phyloP scores from a whole-genome alignment of 2,329 filamentous ascomycete species.

The Beauveria caledonica region DNA sequence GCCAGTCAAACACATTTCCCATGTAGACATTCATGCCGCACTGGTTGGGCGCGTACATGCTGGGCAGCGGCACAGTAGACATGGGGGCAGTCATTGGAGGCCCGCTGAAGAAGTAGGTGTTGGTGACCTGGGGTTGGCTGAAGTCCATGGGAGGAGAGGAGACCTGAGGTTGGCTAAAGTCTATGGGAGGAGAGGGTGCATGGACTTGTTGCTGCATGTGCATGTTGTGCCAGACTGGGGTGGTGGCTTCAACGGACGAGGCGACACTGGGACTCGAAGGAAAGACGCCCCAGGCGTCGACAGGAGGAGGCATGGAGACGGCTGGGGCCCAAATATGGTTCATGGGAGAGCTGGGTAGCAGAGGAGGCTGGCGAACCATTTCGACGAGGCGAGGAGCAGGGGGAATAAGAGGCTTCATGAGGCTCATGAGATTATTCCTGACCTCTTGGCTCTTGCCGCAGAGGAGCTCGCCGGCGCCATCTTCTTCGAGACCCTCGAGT shows the following conservation, averaged over 20 bases:
- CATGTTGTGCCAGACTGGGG: constrained; percentile 73
- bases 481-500: constrained; percentile 92
- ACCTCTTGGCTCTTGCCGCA: constrained; percentile 89
- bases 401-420: constrained; percentile 82
- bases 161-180: constrained; percentile 52
- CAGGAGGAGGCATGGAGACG: constrained; percentile 56
- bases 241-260: constrained; percentile 61
- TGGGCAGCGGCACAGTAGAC: constrained; percentile 71
- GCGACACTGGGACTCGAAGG: constrained; percentile 80
- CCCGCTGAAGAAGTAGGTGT: constrained; percentile 70
- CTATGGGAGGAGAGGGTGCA: constrained; percentile 69
- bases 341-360: constrained; percentile 75
- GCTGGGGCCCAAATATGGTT: constrained; percentile 71
- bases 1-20: constrained; percentile 69
- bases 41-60: constrained; percentile 68
- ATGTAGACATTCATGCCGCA: constrained; percentile 75
- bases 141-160: constrained; percentile 73
- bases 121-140: constrained; percentile 63
- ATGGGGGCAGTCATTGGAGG: constrained; percentile 68
- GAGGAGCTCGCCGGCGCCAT: constrained; percentile 87
- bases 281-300: constrained; percentile 85
- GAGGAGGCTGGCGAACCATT: constrained; percentile 74
- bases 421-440: constrained; percentile 72
- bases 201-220: constrained; percentile 60
- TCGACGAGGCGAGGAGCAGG: constrained; percentile 84